Base-by-base conservation (phyloP, 257 asterid species). In the Solanum commersonii region DNA sequence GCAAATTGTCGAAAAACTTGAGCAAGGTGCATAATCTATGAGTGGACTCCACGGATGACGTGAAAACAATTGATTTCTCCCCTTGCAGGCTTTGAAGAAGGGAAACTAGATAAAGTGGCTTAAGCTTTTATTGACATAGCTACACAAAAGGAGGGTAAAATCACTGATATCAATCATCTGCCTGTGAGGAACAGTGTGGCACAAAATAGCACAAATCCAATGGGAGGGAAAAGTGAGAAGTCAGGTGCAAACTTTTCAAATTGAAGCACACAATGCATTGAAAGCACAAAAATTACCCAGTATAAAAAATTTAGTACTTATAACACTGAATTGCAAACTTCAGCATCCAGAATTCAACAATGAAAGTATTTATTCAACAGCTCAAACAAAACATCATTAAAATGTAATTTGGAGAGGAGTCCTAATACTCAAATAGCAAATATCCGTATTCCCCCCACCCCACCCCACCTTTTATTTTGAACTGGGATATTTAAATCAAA, bases 1-100 rank as follows among this genome's bases (percentile, higher is more conserved):
- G 89, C 86, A 93, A 91, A 91, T 91, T 93, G 76, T 86, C 94
- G 84, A 95, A 94, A 89, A 90, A 95, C 87, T 92, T 94, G 83
- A 96, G 92, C 86, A 94, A 89, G 68, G 93, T 92, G 91, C 98
- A 94, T 84, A 96, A 89, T 73, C 98, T 92, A 91, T 94, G 98
- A 88, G 98, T 93, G 70, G 96, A 93, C 91, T 95, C 98, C 35
- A 96, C 97, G 5, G 99, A 96, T 84, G 96, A 92, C 52, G 98
- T 95, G 95, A 96, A 95, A 90, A 96, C 95, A 87, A 96, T 96
- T 89, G 95, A 91, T 90, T 96, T 95, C 89, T 96, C 97, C 88
- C 93, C 94, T 89, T 89, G 92, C 92, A 96, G 87, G 84, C 89
- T 90, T 91, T 92, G 93, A 91, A 96, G 92, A 42, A 96, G 98